Conservation (phyloP, 2,329 filamentous ascomycete species). For the Phoma herbarum region DNA sequence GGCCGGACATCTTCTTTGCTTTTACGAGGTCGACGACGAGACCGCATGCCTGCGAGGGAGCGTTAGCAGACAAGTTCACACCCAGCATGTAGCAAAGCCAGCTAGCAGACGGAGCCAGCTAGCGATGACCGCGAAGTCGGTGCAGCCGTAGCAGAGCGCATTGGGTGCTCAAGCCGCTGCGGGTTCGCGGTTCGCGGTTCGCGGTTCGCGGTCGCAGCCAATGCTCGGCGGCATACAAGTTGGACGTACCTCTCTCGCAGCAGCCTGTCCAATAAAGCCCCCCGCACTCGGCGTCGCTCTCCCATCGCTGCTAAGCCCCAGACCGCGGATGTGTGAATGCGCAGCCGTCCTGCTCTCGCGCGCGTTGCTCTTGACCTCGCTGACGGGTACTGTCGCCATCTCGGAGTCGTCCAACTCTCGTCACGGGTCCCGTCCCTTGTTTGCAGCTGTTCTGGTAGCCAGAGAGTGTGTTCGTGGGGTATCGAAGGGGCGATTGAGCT, state of each 20-base stretch:
- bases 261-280: constrained; percentile 89
- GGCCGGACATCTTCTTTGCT: constrained; percentile 96
- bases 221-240: neutral
- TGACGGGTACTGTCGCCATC: constrained; percentile 58
- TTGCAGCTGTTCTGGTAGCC: neutral
- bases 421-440: neutral
- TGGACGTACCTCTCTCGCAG: constrained; percentile 80
- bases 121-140: too few species aligned
- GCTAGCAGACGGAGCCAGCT: too few species aligned
- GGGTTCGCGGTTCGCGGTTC: too few species aligned
- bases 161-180: too few species aligned
- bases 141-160: too few species aligned
- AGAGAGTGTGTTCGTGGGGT: neutral
- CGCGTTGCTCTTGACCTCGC: constrained; percentile 91
- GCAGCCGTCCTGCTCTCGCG: constrained; percentile 94
- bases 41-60: constrained; percentile 76
- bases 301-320: constrained; percentile 85
- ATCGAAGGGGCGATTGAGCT: neutral
- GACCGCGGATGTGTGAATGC: constrained; percentile 96
- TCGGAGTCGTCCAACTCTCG: neutral
- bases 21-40: constrained; percentile 95
- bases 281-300: constrained; percentile 74
- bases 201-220: too few species aligned
- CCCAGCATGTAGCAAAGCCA: neutral
- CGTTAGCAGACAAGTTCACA: neutral